phyloP scores from a whole-genome alignment of 1,284 basidiomycete genomes.

The Stygiomarasmius scandens region DNA sequence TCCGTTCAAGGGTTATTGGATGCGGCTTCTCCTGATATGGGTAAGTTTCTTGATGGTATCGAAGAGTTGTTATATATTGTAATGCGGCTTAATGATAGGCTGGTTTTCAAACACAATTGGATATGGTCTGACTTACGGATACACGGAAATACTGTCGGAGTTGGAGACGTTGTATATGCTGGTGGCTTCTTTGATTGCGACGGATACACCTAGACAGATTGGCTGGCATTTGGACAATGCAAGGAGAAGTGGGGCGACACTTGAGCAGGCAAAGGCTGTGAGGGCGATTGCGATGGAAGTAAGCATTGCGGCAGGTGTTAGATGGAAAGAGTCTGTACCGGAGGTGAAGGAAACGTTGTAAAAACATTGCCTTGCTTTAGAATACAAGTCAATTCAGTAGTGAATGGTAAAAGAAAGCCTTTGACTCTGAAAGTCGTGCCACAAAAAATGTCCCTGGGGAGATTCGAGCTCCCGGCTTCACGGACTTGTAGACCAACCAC shows the following conservation, averaged over 20 bases:
- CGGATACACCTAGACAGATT: constrained; percentile 55
- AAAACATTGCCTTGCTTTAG: no score
- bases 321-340: constrained; percentile 48
- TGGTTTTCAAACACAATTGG: constrained; percentile 55
- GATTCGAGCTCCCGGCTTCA: constrained; percentile 42
- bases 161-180: constrained; percentile 52
- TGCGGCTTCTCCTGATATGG: constrained; percentile 20
- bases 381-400: no score
- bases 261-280: constrained; percentile 42
- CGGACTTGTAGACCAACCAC: constrained; percentile 27
- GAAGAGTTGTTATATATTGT: no score
- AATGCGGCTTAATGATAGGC: no score
- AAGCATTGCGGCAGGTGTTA: constrained; percentile 39
- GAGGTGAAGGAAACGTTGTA: constrained; percentile 24
- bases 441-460: constrained; percentile 35
- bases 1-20: constrained; percentile 15
- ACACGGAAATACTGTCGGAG: constrained; percentile 40
- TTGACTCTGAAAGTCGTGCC: no score
- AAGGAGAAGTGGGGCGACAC: constrained; percentile 40
- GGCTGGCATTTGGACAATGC: constrained; percentile 57
- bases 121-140: constrained; percentile 52
- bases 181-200: constrained; percentile 51
- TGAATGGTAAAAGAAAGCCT: no score
- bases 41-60: constrained; percentile 19
- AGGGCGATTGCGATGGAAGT: constrained; percentile 45